These are phyloP conservation scores for Saccharomyces hybrid DNA, from an alignment of 1,139 yeast genomes.

Conservation along the genomic window DNA sequence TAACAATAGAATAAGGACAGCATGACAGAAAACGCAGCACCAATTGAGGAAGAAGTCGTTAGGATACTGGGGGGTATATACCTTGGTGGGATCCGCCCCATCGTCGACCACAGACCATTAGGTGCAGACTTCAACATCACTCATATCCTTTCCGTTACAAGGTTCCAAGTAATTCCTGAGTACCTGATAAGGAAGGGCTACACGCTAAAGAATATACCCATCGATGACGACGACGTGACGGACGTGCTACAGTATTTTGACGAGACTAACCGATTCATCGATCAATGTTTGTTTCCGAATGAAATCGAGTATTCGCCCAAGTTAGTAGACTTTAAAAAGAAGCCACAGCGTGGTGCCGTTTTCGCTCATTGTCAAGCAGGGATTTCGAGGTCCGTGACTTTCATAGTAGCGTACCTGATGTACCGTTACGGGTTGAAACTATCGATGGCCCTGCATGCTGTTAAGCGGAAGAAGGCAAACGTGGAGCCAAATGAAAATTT, in stretches of 20 bases:
- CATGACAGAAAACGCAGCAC: slow-evolving; percentile 22
- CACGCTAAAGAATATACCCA: slow-evolving; percentile 53
- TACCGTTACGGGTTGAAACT: slow-evolving; percentile 51
- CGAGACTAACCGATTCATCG: slow-evolving; percentile 58
- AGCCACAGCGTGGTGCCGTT: slow-evolving; percentile 40
- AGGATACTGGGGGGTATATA: slow-evolving; percentile 61
- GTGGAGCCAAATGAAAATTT: slow-evolving; percentile 78
- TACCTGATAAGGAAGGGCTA: slow-evolving; percentile 39
- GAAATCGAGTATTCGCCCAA: slow-evolving; percentile 28
- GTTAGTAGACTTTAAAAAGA: slow-evolving; percentile 30
- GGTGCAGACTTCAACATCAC: slow-evolving; percentile 44
- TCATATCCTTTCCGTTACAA: slow-evolving; percentile 60
- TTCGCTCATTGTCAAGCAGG: slow-evolving; percentile 82
- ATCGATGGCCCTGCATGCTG: slow-evolving; percentile 62
- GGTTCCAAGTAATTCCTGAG: slow-evolving; percentile 51
- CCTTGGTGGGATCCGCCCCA: slow-evolving; percentile 52
- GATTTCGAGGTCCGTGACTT: slow-evolving; percentile 67
- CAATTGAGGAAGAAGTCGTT: slow-evolving; percentile 17
- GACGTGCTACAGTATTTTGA: slow-evolving; percentile 58
- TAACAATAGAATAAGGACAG: neutral
- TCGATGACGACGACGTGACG: slow-evolving; percentile 57
- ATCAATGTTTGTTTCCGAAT: slow-evolving; percentile 47
- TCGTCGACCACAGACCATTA: slow-evolving; percentile 40
- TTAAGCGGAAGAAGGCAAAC: slow-evolving; percentile 49
- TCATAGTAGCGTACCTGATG: slow-evolving; percentile 75